Evolutionary conservation across 2,329 filamentous ascomycete genomes (phyloP).

Genomic region (Berkeleyomyces rouxiae): DNA sequence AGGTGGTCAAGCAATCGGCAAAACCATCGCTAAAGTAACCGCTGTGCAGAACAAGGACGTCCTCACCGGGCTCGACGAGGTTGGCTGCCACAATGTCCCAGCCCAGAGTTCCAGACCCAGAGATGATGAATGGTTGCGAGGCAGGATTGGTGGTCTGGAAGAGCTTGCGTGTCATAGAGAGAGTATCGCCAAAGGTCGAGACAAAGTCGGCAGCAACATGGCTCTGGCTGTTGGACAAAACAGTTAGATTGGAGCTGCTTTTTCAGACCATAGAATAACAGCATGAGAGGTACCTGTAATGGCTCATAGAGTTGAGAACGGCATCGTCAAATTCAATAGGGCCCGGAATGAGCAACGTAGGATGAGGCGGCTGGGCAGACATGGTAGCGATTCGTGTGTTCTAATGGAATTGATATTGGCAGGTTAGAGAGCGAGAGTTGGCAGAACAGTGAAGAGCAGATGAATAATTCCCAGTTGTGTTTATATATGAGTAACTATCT

Average conservation of each 20-base stretch:
- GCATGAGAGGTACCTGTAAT: slow-evolving; percentile 52
- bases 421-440: neutral
- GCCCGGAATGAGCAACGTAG: slow-evolving; percentile 82
- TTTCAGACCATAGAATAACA: slow-evolving; percentile 8
- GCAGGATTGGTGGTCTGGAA: slow-evolving; percentile 75
- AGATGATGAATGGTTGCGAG: slow-evolving; percentile 83
- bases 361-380: slow-evolving; percentile 45
- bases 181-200: slow-evolving; percentile 74
- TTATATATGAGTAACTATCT: neutral
- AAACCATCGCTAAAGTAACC: slow-evolving; percentile 97
- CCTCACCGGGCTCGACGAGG: slow-evolving; percentile 72
- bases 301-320: slow-evolving; percentile 84
- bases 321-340: slow-evolving; percentile 98
- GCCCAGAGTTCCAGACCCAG: slow-evolving; percentile 84
- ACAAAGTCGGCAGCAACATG: slow-evolving; percentile 86
- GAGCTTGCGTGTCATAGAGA: slow-evolving; percentile 76
- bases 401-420: neutral
- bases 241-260: slow-evolving; percentile 1
- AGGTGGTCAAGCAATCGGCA: slow-evolving; percentile 77
- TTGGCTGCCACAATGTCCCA: slow-evolving; percentile 97
- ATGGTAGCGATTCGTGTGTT: slow-evolving; percentile 24
- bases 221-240: slow-evolving; percentile 50
- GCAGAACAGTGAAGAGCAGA: neutral
- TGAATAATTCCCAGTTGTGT: neutral
- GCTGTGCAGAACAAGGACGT: slow-evolving; percentile 83